Evolutionary conservation across 176 grass and related monocot genomes (phyloP), one percentile per base, ranked within the genome.

Genomic region (Poa pratensis): DNA sequence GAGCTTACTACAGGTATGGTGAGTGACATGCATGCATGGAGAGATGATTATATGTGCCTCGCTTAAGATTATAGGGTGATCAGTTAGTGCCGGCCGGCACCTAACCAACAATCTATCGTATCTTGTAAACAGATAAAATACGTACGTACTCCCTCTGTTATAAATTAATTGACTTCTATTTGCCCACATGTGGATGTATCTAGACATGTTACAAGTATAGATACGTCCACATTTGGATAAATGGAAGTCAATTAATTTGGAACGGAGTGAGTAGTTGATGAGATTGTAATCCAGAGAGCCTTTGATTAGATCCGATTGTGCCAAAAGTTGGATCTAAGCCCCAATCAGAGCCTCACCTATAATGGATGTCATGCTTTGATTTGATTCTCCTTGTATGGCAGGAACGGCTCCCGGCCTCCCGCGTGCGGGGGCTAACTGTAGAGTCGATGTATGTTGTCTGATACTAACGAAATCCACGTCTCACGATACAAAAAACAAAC

Each of bases 291-390:
- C 66, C 49, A n/a, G 12, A 50, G 24, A 22, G 59, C 0, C 62
- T 32, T 57, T 24, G 55, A 20, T 79, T 58, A 52, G 69, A 72
- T 90, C 57, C 75, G 58, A 83, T 87, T 43, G 57, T 39, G 48
- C 26, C 48, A 53, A 64, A 60, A 50, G 65, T 66, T 79, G 74
- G 83, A 57, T 78, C 45, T 45, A 74, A 24, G 54, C 60, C 3
- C 9, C 79, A 37, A 22, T 52, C 27, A 67, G 54, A 32, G 17
- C 14, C 74, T 75, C 67, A 80, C 89, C 89, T 75, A 87, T 52
- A 35, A 84, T 69, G 43, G 68, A 83, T 79, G 85, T 5, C 85
- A 32, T 87, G 68, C n/a, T 80, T 80, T 76, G 89, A 90, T 90
- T 80, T 90, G 16, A 87, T 90, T 90, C 85, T 62, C 14, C 0